Conservation (phyloP, 1,139 yeast genomes). For the Yamadazyma dendronema region DNA sequence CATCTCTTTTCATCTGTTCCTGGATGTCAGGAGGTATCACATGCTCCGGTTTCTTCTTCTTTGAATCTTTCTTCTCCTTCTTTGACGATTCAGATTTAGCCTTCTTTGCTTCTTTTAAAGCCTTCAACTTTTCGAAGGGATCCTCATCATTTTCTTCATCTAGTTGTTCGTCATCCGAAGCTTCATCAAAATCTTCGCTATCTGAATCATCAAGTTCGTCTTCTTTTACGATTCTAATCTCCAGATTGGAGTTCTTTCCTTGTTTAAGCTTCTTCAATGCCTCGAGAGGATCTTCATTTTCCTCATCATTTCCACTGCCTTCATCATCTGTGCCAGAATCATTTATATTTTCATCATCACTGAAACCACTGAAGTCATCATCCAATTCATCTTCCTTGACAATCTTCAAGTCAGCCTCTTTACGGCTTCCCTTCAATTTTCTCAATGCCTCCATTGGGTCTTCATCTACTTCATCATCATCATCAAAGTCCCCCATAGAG, state of each 20-base stretch:
- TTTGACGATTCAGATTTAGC: constrained; percentile 5
- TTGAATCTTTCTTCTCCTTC: constrained; percentile 6
- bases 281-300: constrained; percentile 15
- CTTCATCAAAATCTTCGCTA: constrained; percentile 7
- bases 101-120: constrained; percentile 33
- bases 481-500: constrained; percentile 12
- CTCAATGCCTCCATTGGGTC: constrained; percentile 25
- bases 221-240: constrained; percentile 24
- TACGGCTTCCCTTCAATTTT: constrained; percentile 20
- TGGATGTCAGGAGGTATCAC: constrained; percentile 35
- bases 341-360: constrained; percentile 12
- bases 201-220: constrained; percentile 23
- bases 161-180: neutral
- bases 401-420: constrained; percentile 15
- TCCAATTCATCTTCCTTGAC: constrained; percentile 26
- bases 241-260: constrained; percentile 5
- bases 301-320: constrained; percentile 1
- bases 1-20: constrained; percentile 57
- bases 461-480: constrained; percentile 17
- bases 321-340: no score
- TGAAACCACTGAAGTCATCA: constrained; percentile 6
- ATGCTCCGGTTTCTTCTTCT: constrained; percentile 6
- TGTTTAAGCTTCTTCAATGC: constrained; percentile 14
- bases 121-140: constrained; percentile 45
- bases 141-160: constrained; percentile 20